Evolutionary conservation across 1,139 yeast genomes (phyloP).

Genomic region (Blastobotrys persicus): DNA sequence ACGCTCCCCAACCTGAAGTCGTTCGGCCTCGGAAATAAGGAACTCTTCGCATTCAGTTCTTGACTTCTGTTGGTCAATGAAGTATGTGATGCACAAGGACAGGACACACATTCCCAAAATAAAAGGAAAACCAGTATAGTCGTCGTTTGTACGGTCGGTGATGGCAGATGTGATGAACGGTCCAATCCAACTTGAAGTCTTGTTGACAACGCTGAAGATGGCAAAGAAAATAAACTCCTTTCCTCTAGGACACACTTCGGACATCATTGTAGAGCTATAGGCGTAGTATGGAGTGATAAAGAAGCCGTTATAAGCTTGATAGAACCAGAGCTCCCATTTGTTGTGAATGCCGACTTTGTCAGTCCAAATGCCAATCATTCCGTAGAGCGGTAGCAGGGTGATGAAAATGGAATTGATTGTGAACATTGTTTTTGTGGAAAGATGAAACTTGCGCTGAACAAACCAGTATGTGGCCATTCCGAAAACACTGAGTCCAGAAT

Average conservation of each 20-base stretch:
- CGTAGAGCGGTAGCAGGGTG: constrained; percentile 22
- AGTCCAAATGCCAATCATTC: constrained; percentile 24
- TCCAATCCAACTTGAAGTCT: constrained; percentile 23
- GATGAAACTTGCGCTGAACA: constrained; percentile 20
- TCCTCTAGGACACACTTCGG: constrained; percentile 24
- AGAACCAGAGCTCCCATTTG: constrained; percentile 23
- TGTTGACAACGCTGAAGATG: constrained; percentile 23
- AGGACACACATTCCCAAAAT: constrained; percentile 19
- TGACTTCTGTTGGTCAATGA: constrained; percentile 10
- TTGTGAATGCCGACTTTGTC: constrained; percentile 21
- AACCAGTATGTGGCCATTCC: constrained; percentile 22
- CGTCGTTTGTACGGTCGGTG: constrained; percentile 19
- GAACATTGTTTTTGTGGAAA: constrained; percentile 22
- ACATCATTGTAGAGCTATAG: constrained; percentile 23
- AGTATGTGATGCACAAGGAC: constrained; percentile 3
- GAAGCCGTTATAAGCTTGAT: constrained; percentile 22
- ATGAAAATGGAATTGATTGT: constrained; percentile 21
- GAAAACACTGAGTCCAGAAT: constrained; percentile 20
- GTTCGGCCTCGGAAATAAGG: constrained; percentile 6
- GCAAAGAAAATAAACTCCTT: constrained; percentile 24
- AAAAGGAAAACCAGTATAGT: constrained; percentile 24
- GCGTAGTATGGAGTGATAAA: constrained; percentile 24
- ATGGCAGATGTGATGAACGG: constrained; percentile 24
- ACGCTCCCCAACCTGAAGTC: constrained; percentile 7
- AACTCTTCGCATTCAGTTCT: constrained; percentile 11